These are phyloP conservation scores for Pseudopyrenochaeta lycopersici DNA, from an alignment of 2,329 filamentous ascomycete species.

Conservation along the genomic window DNA sequence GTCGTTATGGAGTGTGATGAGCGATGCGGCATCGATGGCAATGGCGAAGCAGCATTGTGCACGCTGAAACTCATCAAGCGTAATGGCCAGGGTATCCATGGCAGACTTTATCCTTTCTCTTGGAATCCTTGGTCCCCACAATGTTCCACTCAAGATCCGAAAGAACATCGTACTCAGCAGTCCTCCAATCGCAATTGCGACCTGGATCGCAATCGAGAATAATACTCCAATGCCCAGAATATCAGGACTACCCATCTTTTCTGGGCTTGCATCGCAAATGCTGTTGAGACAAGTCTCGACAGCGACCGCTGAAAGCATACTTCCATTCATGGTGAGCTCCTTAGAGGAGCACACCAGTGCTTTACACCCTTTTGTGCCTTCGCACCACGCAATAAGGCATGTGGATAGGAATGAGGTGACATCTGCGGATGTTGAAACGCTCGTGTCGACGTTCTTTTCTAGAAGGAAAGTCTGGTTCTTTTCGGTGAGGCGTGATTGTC, in stretches of 20 bases:
- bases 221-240: constrained; percentile 5
- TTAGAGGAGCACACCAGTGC: background rate
- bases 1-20: background rate
- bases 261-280: background rate
- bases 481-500: background rate
- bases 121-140: too few relatives aligned
- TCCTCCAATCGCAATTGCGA: background rate
- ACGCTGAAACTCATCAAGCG: constrained; percentile 7
- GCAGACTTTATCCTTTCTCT: too few relatives aligned
- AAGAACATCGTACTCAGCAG: too few relatives aligned
- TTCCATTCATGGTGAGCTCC: background rate
- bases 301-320: background rate
- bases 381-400: constrained; percentile 6
- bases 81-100: background rate
- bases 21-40: constrained; percentile 4
- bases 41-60: constrained; percentile 10
- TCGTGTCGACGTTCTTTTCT: background rate
- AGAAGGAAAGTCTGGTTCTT: background rate
- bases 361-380: background rate
- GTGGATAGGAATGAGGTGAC: constrained; percentile 5
- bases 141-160: too few relatives aligned
- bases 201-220: background rate
- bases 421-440: background rate
- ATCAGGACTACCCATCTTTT: constrained; percentile 1
- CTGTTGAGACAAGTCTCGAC: background rate